Conservation (phyloP, 176 grass and related monocot species). For the Musa troglodytarum region DNA sequence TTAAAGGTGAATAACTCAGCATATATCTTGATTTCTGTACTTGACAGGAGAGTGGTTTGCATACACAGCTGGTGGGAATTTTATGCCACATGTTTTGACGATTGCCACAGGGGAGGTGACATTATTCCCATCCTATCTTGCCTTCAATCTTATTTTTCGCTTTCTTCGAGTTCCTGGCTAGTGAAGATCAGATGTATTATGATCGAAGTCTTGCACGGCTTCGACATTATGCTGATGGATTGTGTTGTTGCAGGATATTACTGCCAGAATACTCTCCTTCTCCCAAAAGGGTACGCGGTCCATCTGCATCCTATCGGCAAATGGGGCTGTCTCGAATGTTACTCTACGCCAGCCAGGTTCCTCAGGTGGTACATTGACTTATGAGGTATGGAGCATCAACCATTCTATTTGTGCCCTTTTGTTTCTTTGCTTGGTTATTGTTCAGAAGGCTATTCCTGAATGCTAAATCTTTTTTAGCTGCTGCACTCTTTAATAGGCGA, state of each 20-base stretch:
- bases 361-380: constrained; percentile 64
- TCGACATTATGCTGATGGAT: neutral
- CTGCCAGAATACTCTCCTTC: constrained; percentile 74
- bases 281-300: constrained; percentile 83
- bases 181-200: no score
- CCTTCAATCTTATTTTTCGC: no score
- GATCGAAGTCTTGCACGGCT: neutral
- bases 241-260: constrained; percentile 44
- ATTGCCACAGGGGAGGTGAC: constrained; percentile 75
- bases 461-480: no score
- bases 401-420: neutral
- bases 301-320: constrained; percentile 69
- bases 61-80: constrained; percentile 80
- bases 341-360: constrained; percentile 47
- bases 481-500: no score
- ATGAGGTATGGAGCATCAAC: constrained; percentile 36
- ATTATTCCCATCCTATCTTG: neutral
- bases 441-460: no score
- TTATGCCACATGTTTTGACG: constrained; percentile 84
- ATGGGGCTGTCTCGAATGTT: constrained; percentile 78
- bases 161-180: no score
- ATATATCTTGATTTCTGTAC: neutral
- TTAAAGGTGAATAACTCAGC: neutral
- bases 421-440: no score
- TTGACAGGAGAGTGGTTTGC: constrained; percentile 77